These are phyloP conservation scores for Termitomyces sp. DNA, from an alignment of 768 basidiomycete genomes.

Conservation along the genomic window DNA sequence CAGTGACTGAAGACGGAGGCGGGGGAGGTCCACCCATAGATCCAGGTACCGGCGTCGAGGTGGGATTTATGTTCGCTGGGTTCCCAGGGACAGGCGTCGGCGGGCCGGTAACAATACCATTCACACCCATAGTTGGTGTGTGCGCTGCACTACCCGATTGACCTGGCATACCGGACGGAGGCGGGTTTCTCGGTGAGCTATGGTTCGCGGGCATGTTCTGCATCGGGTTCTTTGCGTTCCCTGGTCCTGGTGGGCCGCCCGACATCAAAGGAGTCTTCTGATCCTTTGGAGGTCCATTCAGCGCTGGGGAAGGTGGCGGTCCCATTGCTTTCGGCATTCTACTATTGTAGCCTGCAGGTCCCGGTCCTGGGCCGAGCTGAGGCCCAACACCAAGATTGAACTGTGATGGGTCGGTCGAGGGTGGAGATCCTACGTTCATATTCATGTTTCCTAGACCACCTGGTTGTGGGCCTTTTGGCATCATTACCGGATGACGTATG, in stretches of 20 bases:
- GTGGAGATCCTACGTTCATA: slow-evolving; percentile 39
- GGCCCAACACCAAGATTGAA: slow-evolving; percentile 33
- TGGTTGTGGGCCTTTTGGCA: slow-evolving; percentile 31
- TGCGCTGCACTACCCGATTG: slow-evolving; percentile 8
- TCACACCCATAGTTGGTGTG: slow-evolving; percentile 18
- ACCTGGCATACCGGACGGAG: neutral
- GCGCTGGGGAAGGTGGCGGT: slow-evolving; percentile 50
- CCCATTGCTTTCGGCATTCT: slow-evolving; percentile 37
- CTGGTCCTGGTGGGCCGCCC: slow-evolving; percentile 13
- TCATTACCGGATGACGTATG: slow-evolving; percentile 25
- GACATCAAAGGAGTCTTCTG: slow-evolving; percentile 10
- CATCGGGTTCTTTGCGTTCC: slow-evolving; percentile 23
- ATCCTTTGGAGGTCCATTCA: slow-evolving; percentile 25
- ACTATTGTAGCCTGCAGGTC: slow-evolving; percentile 14
- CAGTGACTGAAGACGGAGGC: slow-evolving; percentile 15
- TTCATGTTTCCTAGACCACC: slow-evolving; percentile 21
- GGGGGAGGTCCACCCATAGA: slow-evolving; percentile 13
- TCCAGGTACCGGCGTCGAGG: neutral
- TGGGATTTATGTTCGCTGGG: slow-evolving; percentile 13
- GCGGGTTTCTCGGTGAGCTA: slow-evolving; percentile 38
- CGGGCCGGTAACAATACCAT: slow-evolving; percentile 25
- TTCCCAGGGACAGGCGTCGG: slow-evolving; percentile 22
- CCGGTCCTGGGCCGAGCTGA: slow-evolving; percentile 10
- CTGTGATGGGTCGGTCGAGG: slow-evolving; percentile 34
- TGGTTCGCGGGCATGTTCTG: slow-evolving; percentile 25